Conservation (phyloP, 1,284 basidiomycete species). For the Singerocomus inundabilis region DNA sequence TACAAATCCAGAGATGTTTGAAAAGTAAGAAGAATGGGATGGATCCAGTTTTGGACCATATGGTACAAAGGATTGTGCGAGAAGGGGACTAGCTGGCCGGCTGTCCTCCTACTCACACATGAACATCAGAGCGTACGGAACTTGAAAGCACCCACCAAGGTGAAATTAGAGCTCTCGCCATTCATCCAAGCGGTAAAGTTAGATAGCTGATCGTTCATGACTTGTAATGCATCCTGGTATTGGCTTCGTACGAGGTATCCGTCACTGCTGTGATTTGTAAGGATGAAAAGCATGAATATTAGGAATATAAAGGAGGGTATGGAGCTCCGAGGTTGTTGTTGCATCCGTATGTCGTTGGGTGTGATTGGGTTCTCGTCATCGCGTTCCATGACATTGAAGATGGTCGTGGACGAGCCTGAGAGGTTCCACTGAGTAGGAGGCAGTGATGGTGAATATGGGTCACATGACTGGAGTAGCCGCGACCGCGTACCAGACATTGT, state of each 20-base stretch:
- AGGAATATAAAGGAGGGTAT: constrained; percentile 74
- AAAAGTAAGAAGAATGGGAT: constrained; percentile 51
- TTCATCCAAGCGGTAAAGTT: constrained; percentile 78
- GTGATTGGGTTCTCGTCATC: constrained; percentile 24
- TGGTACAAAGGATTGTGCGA: constrained; percentile 52
- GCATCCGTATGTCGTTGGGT: constrained; percentile 14
- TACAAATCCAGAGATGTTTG: constrained; percentile 75
- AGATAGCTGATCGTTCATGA: constrained; percentile 54
- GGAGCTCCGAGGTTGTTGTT: constrained; percentile 28
- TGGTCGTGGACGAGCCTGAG: not conserved
- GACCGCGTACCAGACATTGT: not conserved
- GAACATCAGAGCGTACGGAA: not conserved
- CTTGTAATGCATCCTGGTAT: constrained; percentile 60
- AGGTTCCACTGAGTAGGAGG: too few relatives aligned
- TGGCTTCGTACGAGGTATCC: constrained; percentile 60
- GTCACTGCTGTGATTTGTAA: constrained; percentile 67
- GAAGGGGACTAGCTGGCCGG: constrained; percentile 43
- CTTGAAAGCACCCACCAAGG: constrained; percentile 49
- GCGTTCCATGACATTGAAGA: constrained; percentile 28
- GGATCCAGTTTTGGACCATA: constrained; percentile 48
- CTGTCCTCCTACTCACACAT: constrained; percentile 48
- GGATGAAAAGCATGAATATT: constrained; percentile 70
- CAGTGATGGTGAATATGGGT: not conserved
- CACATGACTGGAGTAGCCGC: constrained; percentile 15
- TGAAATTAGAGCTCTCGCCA: constrained; percentile 63